phyloP scores from a whole-genome alignment of 1,284 basidiomycete species.

The Marasmius fiardii region DNA sequence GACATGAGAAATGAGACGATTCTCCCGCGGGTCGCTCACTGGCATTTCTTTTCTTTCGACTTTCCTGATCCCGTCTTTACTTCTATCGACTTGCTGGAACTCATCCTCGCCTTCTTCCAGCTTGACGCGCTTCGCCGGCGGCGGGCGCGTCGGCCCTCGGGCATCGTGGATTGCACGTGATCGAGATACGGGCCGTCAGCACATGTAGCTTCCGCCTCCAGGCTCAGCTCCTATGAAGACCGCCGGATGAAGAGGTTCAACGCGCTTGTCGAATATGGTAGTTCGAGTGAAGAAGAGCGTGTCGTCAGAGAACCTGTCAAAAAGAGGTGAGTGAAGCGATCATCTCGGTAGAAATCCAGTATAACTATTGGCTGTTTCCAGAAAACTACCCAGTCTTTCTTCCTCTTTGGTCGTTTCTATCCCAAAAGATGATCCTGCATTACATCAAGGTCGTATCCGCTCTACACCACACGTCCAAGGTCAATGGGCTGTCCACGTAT shows the following conservation, averaged over 20 bases:
- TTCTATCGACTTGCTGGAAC: too few relatives aligned
- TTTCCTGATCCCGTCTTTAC: too few relatives aligned
- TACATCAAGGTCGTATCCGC: conserved; percentile 79
- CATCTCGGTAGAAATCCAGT: background rate
- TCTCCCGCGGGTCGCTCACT: too few relatives aligned
- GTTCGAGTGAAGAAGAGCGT: conserved; percentile 29
- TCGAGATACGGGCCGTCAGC: too few relatives aligned
- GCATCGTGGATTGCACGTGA: too few relatives aligned
- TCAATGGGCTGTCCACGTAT: conserved; percentile 75
- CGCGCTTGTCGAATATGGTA: conserved; percentile 19
- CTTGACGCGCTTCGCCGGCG: too few relatives aligned
- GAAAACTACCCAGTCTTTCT: conserved; percentile 61
- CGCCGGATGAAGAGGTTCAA: conserved; percentile 16
- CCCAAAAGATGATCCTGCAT: conserved; percentile 61
- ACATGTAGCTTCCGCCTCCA: too few relatives aligned
- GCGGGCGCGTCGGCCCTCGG: too few relatives aligned
- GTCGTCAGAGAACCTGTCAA: conserved; percentile 11
- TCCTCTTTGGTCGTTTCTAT: conserved; percentile 39
- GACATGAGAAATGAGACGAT: too few relatives aligned
- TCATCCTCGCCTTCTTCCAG: too few relatives aligned
- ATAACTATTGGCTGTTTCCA: conserved; percentile 21
- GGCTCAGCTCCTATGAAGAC: too few relatives aligned
- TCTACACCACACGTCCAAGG: conserved; percentile 74
- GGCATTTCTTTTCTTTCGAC: too few relatives aligned
- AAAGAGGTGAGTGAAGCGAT: conserved; percentile 22